Conservation (phyloP, 768 basidiomycete species). For the Hericium alpestre region DNA sequence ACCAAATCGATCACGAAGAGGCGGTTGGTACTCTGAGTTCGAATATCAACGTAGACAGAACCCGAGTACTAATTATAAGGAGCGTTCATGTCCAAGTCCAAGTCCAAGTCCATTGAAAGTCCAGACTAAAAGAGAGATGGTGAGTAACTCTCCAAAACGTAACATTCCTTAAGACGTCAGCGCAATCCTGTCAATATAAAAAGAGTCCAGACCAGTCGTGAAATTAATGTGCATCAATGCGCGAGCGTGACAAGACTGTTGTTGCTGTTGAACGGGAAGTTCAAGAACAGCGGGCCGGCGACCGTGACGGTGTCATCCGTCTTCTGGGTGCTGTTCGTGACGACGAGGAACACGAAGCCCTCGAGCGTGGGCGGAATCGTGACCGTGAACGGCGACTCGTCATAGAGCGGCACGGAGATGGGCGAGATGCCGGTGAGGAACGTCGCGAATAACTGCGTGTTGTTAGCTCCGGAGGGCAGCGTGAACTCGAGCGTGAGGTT, state of each 20-base stretch:
- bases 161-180: too few relatives aligned
- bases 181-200: too few relatives aligned
- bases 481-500: conserved; percentile 20
- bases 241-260: background rate
- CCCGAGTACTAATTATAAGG: too few relatives aligned
- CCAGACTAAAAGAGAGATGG: too few relatives aligned
- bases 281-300: conserved; percentile 10
- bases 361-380: conserved; percentile 5
- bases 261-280: conserved; percentile 8
- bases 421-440: conserved; percentile 11
- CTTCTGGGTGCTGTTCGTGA: conserved; percentile 5
- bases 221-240: background rate
- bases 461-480: background rate
- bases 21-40: too few relatives aligned
- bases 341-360: conserved; percentile 6
- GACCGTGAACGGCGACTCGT: conserved; percentile 3
- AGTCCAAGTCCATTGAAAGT: too few relatives aligned
- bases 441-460: conserved; percentile 5
- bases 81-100: too few relatives aligned
- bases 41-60: too few relatives aligned
- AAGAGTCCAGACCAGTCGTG: too few relatives aligned
- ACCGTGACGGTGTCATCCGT: conserved; percentile 7
- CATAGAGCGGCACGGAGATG: conserved; percentile 6
- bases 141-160: too few relatives aligned
- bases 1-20: too few relatives aligned